Conservation (phyloP, 2,329 filamentous ascomycete species). For the Zarea fungicola region DNA sequence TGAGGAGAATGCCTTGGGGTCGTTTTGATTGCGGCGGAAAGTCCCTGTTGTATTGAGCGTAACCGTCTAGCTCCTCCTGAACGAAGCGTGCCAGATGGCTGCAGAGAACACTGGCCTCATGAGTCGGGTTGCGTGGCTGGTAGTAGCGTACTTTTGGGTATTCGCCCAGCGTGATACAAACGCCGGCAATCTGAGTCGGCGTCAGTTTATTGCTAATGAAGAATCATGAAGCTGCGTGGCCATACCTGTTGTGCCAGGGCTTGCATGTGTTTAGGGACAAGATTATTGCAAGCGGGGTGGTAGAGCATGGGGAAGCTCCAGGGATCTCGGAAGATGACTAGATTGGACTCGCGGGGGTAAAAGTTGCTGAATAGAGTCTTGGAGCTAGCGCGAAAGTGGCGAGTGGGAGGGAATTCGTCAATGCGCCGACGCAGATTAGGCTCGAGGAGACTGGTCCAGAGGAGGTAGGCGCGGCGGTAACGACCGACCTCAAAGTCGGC, state of each 20-base stretch:
- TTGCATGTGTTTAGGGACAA: slow-evolving; percentile 80
- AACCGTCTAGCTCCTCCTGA: slow-evolving; percentile 85
- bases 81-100: slow-evolving; percentile 85
- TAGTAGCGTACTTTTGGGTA: slow-evolving; percentile 93
- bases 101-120: slow-evolving; percentile 85
- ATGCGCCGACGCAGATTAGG: slow-evolving; percentile 66
- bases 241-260: slow-evolving; percentile 78
- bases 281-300: slow-evolving; percentile 80
- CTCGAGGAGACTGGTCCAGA: slow-evolving; percentile 78
- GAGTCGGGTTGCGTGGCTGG: slow-evolving; percentile 64
- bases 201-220: slow-evolving; percentile 4
- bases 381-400: slow-evolving; percentile 73
- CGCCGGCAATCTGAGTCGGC: slow-evolving; percentile 38
- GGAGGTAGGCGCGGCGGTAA: slow-evolving; percentile 72
- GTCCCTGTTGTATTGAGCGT: slow-evolving; percentile 75
- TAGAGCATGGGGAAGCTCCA: slow-evolving; percentile 93
- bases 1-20: slow-evolving; percentile 75
- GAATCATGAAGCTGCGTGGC: background rate
- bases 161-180: slow-evolving; percentile 90
- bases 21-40: slow-evolving; percentile 77
- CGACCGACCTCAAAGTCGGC: slow-evolving; percentile 82
- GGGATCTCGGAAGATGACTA: slow-evolving; percentile 88
- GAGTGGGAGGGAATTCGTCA: slow-evolving; percentile 62
- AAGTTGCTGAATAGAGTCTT: slow-evolving; percentile 83
- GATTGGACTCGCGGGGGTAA: slow-evolving; percentile 82